Conservation (phyloP, 257 asterid species). For the Gentiana macrophylla region DNA sequence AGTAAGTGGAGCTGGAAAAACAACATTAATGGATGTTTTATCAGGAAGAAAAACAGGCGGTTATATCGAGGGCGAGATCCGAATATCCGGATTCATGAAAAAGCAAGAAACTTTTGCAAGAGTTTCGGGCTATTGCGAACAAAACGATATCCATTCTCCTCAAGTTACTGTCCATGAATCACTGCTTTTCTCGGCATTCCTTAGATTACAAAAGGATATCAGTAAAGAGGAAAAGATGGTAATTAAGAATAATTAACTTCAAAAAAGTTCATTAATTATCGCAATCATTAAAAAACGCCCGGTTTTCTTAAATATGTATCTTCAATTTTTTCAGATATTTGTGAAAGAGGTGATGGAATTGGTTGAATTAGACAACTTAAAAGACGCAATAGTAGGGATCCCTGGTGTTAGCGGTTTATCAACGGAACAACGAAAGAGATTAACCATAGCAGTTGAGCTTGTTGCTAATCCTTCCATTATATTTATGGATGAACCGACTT, state of each 20-base stretch:
- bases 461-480: slow-evolving; percentile 90
- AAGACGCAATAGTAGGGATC: slow-evolving; percentile 64
- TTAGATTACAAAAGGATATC: slow-evolving; percentile 4
- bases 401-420: slow-evolving; percentile 86
- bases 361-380: slow-evolving; percentile 49
- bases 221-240: neutral
- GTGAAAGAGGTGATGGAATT: slow-evolving; percentile 30
- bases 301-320: neutral
- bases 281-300: neutral
- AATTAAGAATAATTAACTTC: neutral
- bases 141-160: slow-evolving; percentile 13
- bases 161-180: slow-evolving; percentile 10
- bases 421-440: slow-evolving; percentile 78
- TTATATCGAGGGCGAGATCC: slow-evolving; percentile 4
- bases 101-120: slow-evolving; percentile 12
- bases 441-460: slow-evolving; percentile 81
- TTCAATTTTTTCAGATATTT: neutral
- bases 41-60: slow-evolving; percentile 13
- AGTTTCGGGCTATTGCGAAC: slow-evolving; percentile 11
- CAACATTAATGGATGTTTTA: slow-evolving; percentile 11
- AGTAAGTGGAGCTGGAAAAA: slow-evolving; percentile 12
- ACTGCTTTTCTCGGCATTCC: slow-evolving; percentile 8
- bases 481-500: slow-evolving; percentile 94
- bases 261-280: neutral
- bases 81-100: slow-evolving; percentile 5